Evolutionary conservation across 2,329 filamentous ascomycete species (phyloP), one percentile per base, ranked within the genome.

Genomic region (Diaporthe batatas): DNA sequence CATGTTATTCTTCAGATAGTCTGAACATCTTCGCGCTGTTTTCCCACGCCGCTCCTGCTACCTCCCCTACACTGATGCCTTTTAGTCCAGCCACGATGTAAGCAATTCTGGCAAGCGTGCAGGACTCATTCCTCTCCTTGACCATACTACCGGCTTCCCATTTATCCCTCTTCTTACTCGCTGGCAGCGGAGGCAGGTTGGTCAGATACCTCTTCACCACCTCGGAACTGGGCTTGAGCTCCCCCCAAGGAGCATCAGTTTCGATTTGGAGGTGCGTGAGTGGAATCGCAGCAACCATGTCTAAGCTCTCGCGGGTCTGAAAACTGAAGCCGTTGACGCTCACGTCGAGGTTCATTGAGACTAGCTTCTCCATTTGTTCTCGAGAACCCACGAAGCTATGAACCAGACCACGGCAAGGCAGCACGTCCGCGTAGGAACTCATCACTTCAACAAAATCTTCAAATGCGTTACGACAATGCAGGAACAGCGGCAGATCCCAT

Each of bases 291-390:
- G 47, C 47, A 51, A 51, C 47, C 47, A 51, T 51, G n/a, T 51
- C 47, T 23, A 51, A 14, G n/a, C 47, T 51, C 47, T 51, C n/a
- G 47, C 47, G 47, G 1, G n/a, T 14, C n/a, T 51, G 47, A 4
- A 51, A 51, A 51, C 47, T 51, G 47, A 51, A 51, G 47, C 47
- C 47, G n/a, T 51, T 51, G 47, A 51, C 47, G n/a, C 47, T 51
- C 3, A 51, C 47, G n/a, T 51, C 47, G 11, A 51, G 47, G n/a
- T 51, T 51, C 47, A 51, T 11, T 51, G 47, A 51, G 10, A 51
- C n/a, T n/a, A 51, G 47, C n/a, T 51, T 51, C n/a, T 51, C 47
- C 47, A 51, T 51, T 25, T 51, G 47, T 51, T 23, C 47, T 51
- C n/a, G 47, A 10, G 47, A 51, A n/a, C 47, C 47, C 47, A 51